Evolutionary conservation across 208 protist species (phyloP).

Genomic region (Sergeia podlipaevii): DNA sequence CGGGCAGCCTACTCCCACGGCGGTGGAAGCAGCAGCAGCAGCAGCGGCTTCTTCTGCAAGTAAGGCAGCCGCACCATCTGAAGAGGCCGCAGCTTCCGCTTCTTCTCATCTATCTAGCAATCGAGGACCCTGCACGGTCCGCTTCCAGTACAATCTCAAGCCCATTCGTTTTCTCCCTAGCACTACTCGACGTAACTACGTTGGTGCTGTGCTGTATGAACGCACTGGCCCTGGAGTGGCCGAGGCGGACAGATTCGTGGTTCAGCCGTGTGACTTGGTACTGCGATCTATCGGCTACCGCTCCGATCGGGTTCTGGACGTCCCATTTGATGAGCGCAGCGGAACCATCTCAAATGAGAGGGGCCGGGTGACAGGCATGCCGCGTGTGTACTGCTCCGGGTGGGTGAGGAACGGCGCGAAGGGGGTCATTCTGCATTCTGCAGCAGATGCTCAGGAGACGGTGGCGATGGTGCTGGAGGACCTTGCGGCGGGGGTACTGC

Average conservation of each 20-base stretch:
- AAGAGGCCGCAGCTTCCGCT: too few relatives aligned
- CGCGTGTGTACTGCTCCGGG: conserved; percentile 86
- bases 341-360: conserved; percentile 67
- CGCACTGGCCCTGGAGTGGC: conserved; percentile 8
- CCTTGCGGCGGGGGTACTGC: conserved; percentile 38
- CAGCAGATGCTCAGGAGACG: conserved; percentile 80
- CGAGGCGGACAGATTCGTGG: conserved; percentile 27
- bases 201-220: conserved; percentile 77
- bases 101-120: neutral
- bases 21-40: conserved; percentile 4
- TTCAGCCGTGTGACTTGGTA: conserved; percentile 83
- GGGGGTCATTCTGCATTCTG: conserved; percentile 85
- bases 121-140: conserved; percentile 53
- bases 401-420: conserved; percentile 92
- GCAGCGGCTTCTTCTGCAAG: neutral
- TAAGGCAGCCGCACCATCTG: neutral
- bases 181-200: conserved; percentile 30
- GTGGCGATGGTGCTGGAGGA: conserved; percentile 57
- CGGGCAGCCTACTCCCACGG: conserved; percentile 15
- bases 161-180: conserved; percentile 65
- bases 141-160: conserved; percentile 68
- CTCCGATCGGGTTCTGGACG: conserved; percentile 36
- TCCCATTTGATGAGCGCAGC: conserved; percentile 69
- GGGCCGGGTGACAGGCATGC: conserved; percentile 63
- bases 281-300: conserved; percentile 84